phyloP scores from a whole-genome alignment of 768 basidiomycete genomes.

The Xerocomellus chrysenteron region DNA sequence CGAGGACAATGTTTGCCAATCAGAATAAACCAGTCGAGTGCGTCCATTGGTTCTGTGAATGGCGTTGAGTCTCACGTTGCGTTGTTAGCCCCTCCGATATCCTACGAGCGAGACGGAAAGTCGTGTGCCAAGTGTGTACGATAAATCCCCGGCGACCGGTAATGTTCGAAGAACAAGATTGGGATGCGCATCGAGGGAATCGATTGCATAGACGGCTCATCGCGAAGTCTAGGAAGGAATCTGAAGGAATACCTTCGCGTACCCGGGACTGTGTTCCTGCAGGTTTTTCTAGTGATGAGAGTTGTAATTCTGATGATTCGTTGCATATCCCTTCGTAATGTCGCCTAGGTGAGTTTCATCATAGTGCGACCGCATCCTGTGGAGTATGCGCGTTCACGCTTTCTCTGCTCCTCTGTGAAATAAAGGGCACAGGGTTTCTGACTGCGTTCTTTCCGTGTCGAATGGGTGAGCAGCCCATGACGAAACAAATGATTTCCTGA shows the following conservation, averaged over 20 bases:
- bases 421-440: slow-evolving; percentile 1
- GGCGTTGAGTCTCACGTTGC: slow-evolving; percentile 10
- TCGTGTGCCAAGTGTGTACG: slow-evolving; percentile 66
- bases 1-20: slow-evolving; percentile 50
- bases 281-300: slow-evolving; percentile 6
- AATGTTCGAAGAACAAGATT: slow-evolving; percentile 58
- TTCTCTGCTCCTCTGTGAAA: neutral
- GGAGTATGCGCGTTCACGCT: neutral
- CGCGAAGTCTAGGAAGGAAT: slow-evolving; percentile 26
- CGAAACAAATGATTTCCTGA: slow-evolving; percentile 10
- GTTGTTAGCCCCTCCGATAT: slow-evolving; percentile 53
- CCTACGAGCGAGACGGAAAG: slow-evolving; percentile 54
- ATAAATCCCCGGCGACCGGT: slow-evolving; percentile 51
- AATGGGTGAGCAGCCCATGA: neutral
- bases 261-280: neutral
- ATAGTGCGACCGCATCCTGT: neutral
- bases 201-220: slow-evolving; percentile 53
- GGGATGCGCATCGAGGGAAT: slow-evolving; percentile 58
- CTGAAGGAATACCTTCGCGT: neutral
- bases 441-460: neutral
- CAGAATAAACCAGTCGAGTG: slow-evolving; percentile 48
- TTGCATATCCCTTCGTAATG: slow-evolving; percentile 8
- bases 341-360: neutral
- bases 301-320: neutral
- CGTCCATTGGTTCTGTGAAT: slow-evolving; percentile 15